Conservation (phyloP, 768 basidiomycete species). For the Amanita molliuscula region DNA sequence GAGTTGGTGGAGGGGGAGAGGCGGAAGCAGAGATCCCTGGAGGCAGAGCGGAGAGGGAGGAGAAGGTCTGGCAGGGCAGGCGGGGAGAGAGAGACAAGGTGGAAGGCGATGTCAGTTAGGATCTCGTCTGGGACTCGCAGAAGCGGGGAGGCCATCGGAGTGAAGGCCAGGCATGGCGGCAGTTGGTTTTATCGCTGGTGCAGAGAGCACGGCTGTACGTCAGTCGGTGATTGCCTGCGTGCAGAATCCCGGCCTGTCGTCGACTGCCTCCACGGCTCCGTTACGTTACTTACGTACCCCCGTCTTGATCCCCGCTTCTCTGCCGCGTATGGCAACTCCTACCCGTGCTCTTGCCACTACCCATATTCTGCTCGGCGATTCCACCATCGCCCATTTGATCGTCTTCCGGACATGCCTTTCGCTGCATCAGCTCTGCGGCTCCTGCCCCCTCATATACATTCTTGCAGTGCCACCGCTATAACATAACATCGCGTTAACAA, state of each 20-base stretch:
- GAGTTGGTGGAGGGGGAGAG: slow-evolving; percentile 30
- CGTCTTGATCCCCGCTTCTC: slow-evolving; percentile 6
- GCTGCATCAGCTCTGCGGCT: not conserved
- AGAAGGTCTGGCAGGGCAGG: slow-evolving; percentile 38
- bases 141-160: slow-evolving; percentile 7
- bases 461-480: not conserved
- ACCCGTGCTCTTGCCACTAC: not conserved
- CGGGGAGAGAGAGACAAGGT: slow-evolving; percentile 28
- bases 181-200: slow-evolving; percentile 1
- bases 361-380: too few species aligned
- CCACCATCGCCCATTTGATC: too few species aligned
- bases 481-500: not conserved
- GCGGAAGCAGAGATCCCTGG: not conserved
- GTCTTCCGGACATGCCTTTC: too few species aligned
- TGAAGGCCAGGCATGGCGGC: not conserved
- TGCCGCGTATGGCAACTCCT: not conserved
- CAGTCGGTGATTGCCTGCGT: slow-evolving; percentile 4
- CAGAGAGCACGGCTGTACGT: slow-evolving; percentile 1
- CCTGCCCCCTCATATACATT: not conserved
- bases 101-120: slow-evolving; percentile 42
- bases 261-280: slow-evolving; percentile 1
- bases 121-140: slow-evolving; percentile 30
- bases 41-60: slow-evolving; percentile 34
- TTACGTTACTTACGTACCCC: slow-evolving; percentile 6
- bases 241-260: not conserved